Evolutionary conservation across 768 basidiomycete genomes (phyloP), one percentile per base, ranked within the genome.

Genomic region (Coprinopsis marcescibilis): DNA sequence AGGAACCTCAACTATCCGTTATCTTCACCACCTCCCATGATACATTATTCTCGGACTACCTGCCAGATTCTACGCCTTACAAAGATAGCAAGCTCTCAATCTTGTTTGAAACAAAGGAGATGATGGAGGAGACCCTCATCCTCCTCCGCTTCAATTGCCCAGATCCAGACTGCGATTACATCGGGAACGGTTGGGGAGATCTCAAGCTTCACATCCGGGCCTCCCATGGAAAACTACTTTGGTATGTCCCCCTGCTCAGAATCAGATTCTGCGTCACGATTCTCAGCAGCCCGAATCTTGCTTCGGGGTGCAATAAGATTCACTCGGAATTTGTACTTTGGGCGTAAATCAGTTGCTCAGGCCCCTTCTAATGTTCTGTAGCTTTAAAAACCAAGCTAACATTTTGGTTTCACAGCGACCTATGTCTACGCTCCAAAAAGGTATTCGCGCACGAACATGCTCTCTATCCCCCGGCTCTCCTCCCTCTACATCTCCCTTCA

Each of bases 131-230:
- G 29, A 89, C 90, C 0, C 72, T 97, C 20, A 74, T 94, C 4
- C 74, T 99, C 14, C 80, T 99, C 10, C 80, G 93, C 2, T 98
- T 90, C 75, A 98, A 96, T 60, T 98, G 95, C 57, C 90, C 95
- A 0, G 86, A 89, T 54, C 57, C 76, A 0, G 76, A 83, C 43
- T 99, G 95, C 58, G 83, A 84, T 43, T 89, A 85, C 55, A 82
- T 85, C 52, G 91, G 78, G 0, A 80, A 80, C 27, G 89, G 91
- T 17, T 98, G 95, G 95, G 78, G 78, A 20, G 89, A 93, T 60
- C 72, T 99, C 20, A 90, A 88, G 61, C 70, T 89, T 14, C 95
- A 99, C 55, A 80, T 82, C 6, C 77, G 89, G 13, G 80, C 79
- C 0, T 65, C 69, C 3, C 95, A 99, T 59, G 80, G 77, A 7